Evolutionary conservation across 139 green algal genomes (phyloP).

Genomic region (Chloropicon primus): DNA sequence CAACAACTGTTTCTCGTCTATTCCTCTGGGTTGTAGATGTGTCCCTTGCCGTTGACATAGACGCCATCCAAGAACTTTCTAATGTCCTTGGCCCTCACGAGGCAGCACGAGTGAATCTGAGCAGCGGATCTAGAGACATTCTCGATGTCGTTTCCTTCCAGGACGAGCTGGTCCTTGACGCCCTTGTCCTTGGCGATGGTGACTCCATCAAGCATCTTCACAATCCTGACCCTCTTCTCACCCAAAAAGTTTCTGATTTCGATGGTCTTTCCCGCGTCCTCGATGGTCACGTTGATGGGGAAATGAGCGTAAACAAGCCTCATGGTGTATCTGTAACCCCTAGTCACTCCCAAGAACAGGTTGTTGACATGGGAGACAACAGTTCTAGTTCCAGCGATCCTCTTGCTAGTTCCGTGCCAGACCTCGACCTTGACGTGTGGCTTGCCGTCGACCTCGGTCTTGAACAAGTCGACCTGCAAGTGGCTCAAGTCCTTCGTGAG

Average conservation of each 20-base stretch:
- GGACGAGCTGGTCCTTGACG: conserved; percentile 95
- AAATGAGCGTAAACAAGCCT: conserved; percentile 98
- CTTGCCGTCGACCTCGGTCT: not conserved
- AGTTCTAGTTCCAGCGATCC: conserved; percentile 82
- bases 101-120: conserved; percentile 62
- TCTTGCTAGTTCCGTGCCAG: conserved; percentile 82
- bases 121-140: conserved; percentile 72
- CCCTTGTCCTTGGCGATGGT: conserved; percentile 53
- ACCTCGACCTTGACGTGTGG: conserved; percentile 49
- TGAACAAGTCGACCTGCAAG: conserved; percentile 20
- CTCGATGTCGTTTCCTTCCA: conserved; percentile 91
- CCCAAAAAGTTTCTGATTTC: conserved; percentile 99
- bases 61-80: conserved; percentile 99
- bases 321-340: conserved; percentile 97
- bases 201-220: conserved; percentile 82
- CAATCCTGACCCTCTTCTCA: conserved; percentile 76
- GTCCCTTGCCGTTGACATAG: conserved; percentile 80
- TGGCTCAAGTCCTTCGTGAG: conserved; percentile 75
- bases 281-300: conserved; percentile 97
- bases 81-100: conserved; percentile 91
- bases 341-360: conserved; percentile 58
- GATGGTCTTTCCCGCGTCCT: conserved; percentile 45
- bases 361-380: conserved; percentile 76
- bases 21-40: conserved; percentile 23
- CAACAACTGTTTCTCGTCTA: too few relatives aligned